Evolutionary conservation across 176 grass and related monocot species (phyloP), one percentile per base, ranked within the genome.

Genomic region (Oryza nivara): DNA sequence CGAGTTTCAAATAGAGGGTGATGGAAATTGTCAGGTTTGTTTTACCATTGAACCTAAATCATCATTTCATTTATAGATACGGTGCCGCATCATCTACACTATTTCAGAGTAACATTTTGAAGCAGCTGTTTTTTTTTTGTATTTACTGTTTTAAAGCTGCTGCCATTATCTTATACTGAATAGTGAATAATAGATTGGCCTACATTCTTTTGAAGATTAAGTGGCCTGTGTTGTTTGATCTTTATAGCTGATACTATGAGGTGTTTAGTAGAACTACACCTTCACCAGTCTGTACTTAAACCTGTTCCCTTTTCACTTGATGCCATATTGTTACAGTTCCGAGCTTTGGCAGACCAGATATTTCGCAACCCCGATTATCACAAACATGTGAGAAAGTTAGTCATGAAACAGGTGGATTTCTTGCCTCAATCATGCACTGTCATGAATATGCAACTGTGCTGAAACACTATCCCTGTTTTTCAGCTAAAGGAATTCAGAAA

Each of bases 261-360:
- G 3, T 65, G 74, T 68, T 61, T 44, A 68, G 12, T 5, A 32
- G 14, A 75, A 32, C 15, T 48, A 28, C 72, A 9, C 3, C 14
- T 28, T 60, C 72, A 9, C 3, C 14, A 20, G 45, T 17, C 23
- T 58, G 43, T 43, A 38, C 5, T 34, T 91, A 25, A 70, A 2
- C 15, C 4, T 88, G 7, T 43, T 54, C 54, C 6, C 64, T 49
- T 13, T 78, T 83, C 81, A 76, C 6, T n/a, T 45, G 63, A 60
- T 86, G 2, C 16, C 17, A 34, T 22, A 35, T 40, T 85, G 13
- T 63, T 78, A 84, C 88, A 99, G 96, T 99, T 99, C 85, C 93
- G 96, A 92, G 91, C 96, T 89, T 71, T 99, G 86, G 96, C 96
- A 73, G 96, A 99, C 65, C 96, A 99, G 54, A 90, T 99, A 82